phyloP scores from a whole-genome alignment of 345 rosid genomes.

The Populus deltoides region DNA sequence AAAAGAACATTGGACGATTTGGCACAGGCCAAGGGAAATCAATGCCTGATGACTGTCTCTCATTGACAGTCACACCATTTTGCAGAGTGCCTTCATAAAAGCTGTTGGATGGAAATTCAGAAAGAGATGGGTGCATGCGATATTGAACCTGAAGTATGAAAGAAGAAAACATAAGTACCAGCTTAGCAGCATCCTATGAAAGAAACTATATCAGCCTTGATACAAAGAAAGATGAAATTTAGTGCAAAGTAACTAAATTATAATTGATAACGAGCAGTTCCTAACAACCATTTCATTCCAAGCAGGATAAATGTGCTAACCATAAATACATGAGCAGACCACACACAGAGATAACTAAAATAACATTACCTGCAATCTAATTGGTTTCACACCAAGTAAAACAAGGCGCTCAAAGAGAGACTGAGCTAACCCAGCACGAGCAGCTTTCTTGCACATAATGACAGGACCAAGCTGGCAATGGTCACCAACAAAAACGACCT shows the following conservation, averaged over 20 bases:
- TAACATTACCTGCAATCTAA: constrained; percentile 83
- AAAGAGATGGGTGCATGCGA: constrained; percentile 97
- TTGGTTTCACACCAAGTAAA: constrained; percentile 94
- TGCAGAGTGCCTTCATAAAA: constrained; percentile 99
- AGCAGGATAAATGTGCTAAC: background rate
- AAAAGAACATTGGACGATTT: constrained; percentile 96
- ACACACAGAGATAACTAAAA: background rate
- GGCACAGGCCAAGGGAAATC: constrained; percentile 99
- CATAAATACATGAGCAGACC: background rate
- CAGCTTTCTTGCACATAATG: constrained; percentile 99
- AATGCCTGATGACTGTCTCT: constrained; percentile 92
- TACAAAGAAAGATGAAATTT: background rate
- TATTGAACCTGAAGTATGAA: constrained; percentile 73
- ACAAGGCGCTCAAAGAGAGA: constrained; percentile 98
- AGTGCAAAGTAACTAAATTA: background rate
- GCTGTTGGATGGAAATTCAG: constrained; percentile 97
- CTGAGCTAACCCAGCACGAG: constrained; percentile 98
- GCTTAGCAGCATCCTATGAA: background rate
- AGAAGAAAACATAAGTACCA: constrained; percentile 6
- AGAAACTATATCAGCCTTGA: background rate
- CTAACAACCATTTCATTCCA: background rate
- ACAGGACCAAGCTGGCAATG: constrained; percentile 99
- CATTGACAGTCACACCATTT: constrained; percentile 97
- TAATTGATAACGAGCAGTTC: background rate
- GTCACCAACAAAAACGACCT: constrained; percentile 99